A percentile compares a stretch with the other conserved stretches of the same genome.
These are phyloP conservation scores for Hibiscus tridactylites DNA, from an alignment of 345 rosid species.

Conservation along the genomic window DNA sequence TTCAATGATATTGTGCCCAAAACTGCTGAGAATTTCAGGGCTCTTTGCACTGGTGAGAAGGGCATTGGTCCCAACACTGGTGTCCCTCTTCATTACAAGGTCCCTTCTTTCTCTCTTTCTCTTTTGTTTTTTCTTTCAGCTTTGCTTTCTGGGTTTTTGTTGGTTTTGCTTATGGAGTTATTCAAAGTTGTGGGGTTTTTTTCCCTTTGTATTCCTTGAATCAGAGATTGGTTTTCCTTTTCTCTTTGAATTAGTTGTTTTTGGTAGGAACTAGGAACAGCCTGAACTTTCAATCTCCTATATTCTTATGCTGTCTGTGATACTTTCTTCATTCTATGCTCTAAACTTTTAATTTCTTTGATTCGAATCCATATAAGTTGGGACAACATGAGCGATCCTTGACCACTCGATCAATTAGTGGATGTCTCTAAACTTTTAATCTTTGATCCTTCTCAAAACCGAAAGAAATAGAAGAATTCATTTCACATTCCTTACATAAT, in stretches of 20 bases:
- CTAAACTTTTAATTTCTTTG: too few species aligned
- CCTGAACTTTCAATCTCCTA: neutral
- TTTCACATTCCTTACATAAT: neutral
- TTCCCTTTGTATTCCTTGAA: neutral
- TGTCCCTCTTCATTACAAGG: slow-evolving; percentile 88
- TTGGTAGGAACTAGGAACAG: too few species aligned
- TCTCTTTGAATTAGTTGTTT: neutral
- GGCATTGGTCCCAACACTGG: slow-evolving; percentile 76
- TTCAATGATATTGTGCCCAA: slow-evolving; percentile 74
- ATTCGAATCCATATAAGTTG: too few species aligned
- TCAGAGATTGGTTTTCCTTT: neutral
- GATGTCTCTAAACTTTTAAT: neutral
- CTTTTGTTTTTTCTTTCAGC: neutral
- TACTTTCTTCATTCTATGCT: too few species aligned
- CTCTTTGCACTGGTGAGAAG: slow-evolving; percentile 90
- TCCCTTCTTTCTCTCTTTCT: slow-evolving; percentile 11
- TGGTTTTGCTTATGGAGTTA: slow-evolving; percentile 1
- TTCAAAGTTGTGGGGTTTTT: neutral
- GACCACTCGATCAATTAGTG: too few species aligned
- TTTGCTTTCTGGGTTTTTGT: slow-evolving; percentile 4
- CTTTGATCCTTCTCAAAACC: neutral
- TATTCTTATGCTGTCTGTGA: neutral
- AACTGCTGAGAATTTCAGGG: slow-evolving; percentile 89
- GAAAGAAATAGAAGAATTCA: neutral
- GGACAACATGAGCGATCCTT: too few species aligned